These are phyloP conservation scores for Carex pumila DNA, from an alignment of 176 grass and related monocot genomes.

Conservation along the genomic window DNA sequence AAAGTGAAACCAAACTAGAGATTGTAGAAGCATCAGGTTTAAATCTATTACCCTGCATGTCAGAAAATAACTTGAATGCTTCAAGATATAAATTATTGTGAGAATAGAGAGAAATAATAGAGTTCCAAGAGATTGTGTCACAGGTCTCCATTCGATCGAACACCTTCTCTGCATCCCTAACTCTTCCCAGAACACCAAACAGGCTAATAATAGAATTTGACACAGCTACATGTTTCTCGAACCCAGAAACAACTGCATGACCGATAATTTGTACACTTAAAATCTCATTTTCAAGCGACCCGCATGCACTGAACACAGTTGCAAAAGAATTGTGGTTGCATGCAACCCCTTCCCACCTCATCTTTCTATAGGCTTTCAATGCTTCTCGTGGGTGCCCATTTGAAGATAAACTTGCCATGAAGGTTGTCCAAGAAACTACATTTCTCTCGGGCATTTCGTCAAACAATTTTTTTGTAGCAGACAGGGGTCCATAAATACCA, in stretches of 20 bases:
- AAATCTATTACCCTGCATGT: constrained; percentile 15
- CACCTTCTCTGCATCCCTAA: constrained; percentile 32
- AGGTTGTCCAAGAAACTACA: constrained; percentile 58
- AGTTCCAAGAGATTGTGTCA: constrained; percentile 66
- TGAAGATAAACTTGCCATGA: constrained; percentile 50
- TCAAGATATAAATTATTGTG: constrained; percentile 32
- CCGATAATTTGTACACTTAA: constrained; percentile 53
- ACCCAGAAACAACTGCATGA: constrained; percentile 51
- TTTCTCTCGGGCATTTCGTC: constrained; percentile 55
- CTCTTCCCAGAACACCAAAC: constrained; percentile 52
- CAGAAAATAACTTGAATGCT: constrained; percentile 46
- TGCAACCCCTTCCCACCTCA: constrained; percentile 49
- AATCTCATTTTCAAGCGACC: constrained; percentile 33
- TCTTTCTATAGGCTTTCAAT: constrained; percentile 31
- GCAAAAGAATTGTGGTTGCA: constrained; percentile 62
- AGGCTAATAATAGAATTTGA: constrained; percentile 65
- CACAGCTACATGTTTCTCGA: constrained; percentile 42
- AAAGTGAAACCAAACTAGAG: constrained; percentile 29
- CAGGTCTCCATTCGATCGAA: constrained; percentile 41
- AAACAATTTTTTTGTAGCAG: constrained; percentile 35
- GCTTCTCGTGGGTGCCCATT: constrained; percentile 40
- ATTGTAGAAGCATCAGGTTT: constrained; percentile 29
- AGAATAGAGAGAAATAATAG: constrained; percentile 53
- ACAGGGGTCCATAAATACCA: constrained; percentile 32
- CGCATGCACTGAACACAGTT: constrained; percentile 43